phyloP scores from a whole-genome alignment of 1,284 basidiomycete genomes.

The Ustilago curta region DNA sequence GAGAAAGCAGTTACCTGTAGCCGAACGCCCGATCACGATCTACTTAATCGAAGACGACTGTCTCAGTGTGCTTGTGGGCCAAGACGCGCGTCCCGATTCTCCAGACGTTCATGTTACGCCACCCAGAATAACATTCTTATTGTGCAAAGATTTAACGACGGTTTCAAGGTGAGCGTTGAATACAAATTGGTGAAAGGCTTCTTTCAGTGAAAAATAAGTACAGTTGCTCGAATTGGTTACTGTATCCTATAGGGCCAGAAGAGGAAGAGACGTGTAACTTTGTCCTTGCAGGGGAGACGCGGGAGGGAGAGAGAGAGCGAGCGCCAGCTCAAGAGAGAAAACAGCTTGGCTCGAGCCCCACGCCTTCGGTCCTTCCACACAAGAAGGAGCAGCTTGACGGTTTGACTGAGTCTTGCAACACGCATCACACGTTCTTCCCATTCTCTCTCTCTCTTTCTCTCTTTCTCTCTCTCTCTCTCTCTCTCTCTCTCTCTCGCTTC shows the following conservation, averaged over 20 bases:
- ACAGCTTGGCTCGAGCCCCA: conserved; percentile 11
- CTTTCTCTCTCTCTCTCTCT: background rate
- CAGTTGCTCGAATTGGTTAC: too few species aligned
- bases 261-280: conserved; percentile 11
- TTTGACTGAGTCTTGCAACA: conserved; percentile 5
- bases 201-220: too few species aligned
- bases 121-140: too few species aligned
- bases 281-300: background rate
- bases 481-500: background rate
- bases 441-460: background rate
- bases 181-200: background rate
- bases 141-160: too few species aligned
- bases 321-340: conserved; percentile 1
- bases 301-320: too few species aligned
- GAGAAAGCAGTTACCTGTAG: background rate
- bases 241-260: too few species aligned
- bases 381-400: background rate
- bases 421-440: background rate
- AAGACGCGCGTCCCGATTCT: too few species aligned
- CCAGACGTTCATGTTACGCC: too few species aligned
- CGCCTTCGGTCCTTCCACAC: background rate
- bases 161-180: too few species aligned
- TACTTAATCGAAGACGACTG: too few species aligned
- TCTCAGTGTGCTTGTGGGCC: background rate
- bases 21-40: conserved; percentile 11